Percentiles rank a stretch among this genome's conserved stretches.
Evolutionary conservation across 2,329 filamentous ascomycete species (phyloP).

Genomic region (Fusarium sp.): DNA sequence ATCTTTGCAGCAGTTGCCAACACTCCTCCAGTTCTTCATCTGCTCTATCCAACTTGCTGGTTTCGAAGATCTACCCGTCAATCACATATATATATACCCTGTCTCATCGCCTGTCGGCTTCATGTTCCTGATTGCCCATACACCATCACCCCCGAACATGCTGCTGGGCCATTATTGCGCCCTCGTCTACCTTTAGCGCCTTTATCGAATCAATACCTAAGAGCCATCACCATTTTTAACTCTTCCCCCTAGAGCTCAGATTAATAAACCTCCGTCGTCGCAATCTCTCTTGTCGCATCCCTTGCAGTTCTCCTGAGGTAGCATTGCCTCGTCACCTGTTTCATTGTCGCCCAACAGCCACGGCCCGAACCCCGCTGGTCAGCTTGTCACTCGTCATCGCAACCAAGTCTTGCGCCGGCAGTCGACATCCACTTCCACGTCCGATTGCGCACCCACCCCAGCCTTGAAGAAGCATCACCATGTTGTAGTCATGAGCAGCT

Average conservation of each 20-base stretch:
- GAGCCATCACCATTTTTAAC: conserved; percentile 7
- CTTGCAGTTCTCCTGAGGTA: conserved; percentile 23
- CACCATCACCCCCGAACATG: conserved; percentile 31
- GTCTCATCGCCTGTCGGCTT: conserved; percentile 24
- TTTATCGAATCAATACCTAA: neutral
- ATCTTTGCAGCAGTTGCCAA: neutral
- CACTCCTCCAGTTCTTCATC: neutral
- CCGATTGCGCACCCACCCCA: conserved; percentile 27
- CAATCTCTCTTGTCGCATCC: conserved; percentile 27
- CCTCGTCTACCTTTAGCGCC: conserved; percentile 32
- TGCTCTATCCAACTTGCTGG: neutral
- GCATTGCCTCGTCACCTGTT: conserved; percentile 30
- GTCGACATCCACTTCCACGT: conserved; percentile 15
- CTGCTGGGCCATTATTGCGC: conserved; percentile 32
- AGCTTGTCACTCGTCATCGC: conserved; percentile 34
- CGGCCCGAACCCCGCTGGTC: conserved; percentile 33
- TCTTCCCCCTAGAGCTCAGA: conserved; percentile 1
- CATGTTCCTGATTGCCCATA: conserved; percentile 34
- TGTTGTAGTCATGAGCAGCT: conserved; percentile 58
- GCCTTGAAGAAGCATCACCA: conserved; percentile 44
- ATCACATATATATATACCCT: neutral
- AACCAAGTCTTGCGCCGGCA: conserved; percentile 13
- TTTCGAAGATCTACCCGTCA: neutral
- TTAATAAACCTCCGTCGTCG: conserved; percentile 8
- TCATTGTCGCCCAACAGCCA: conserved; percentile 23